These are phyloP conservation scores for Tolypocladium nubicola DNA, from an alignment of 2,329 filamentous ascomycete genomes.

Conservation along the genomic window DNA sequence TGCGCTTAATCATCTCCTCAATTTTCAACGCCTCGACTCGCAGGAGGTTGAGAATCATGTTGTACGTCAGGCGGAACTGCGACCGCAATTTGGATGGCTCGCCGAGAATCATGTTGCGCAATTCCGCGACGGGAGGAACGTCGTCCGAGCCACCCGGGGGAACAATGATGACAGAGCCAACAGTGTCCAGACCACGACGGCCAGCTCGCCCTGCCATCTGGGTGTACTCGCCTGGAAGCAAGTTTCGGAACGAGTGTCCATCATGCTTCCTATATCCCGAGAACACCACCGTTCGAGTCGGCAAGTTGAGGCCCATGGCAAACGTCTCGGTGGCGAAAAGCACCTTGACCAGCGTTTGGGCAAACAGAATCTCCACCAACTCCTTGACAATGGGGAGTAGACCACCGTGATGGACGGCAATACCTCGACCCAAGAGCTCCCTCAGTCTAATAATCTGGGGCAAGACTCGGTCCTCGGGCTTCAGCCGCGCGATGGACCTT, in stretches of 20 bases:
- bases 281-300: slow-evolving; percentile 93
- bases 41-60: slow-evolving; percentile 95
- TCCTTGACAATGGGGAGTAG: slow-evolving; percentile 95
- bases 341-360: slow-evolving; percentile 89
- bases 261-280: slow-evolving; percentile 96
- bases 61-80: slow-evolving; percentile 95
- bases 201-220: slow-evolving; percentile 97
- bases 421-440: slow-evolving; percentile 76
- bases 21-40: slow-evolving; percentile 96
- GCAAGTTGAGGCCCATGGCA: slow-evolving; percentile 94
- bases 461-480: slow-evolving; percentile 79
- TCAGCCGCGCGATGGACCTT: slow-evolving; percentile 82
- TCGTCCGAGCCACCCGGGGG: slow-evolving; percentile 70
- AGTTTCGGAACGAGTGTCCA: slow-evolving; percentile 79
- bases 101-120: slow-evolving; percentile 91
- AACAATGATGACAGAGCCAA: slow-evolving; percentile 91
- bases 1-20: slow-evolving; percentile 99
- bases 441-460: slow-evolving; percentile 84
- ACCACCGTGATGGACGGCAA: slow-evolving; percentile 93
- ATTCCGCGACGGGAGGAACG: slow-evolving; percentile 71
- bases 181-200: slow-evolving; percentile 80
- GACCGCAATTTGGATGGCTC: slow-evolving; percentile 91
- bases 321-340: slow-evolving; percentile 98
- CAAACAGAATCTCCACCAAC: slow-evolving; percentile 92
- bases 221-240: slow-evolving; percentile 92